Base-by-base conservation (phyloP, 148 eudicot genomes). In the Rhododendron henanense region DNA sequence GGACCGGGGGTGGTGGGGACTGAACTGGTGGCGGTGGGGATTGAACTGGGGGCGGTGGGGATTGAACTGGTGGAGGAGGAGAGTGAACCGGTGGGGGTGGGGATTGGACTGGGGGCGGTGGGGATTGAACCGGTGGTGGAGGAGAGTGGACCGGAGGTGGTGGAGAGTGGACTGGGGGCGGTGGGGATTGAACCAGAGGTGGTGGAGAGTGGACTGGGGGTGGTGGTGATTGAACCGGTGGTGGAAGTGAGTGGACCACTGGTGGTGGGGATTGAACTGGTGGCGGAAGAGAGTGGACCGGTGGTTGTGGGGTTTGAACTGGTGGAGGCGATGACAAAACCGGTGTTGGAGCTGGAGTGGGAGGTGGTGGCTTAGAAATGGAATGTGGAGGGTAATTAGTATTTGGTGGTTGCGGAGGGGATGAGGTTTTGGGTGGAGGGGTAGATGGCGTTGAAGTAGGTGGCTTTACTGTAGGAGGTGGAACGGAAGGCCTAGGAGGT, bases 51-150 rank as follows among this genome's bases (percentile, higher is more conserved):
- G 75, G 75, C 0, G 37, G 75, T 69, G 75, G 75, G 3, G 75
- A 69, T 3, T 25, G 37, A 0, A 69, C n/a, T 5, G 78, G 87
- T 0, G 88, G 78, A 14, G 88, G 84, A 0, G 87, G 83, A 0
- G 87, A 85, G 11, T 33, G n/a, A 1, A 55, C 78, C 0, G 86
- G 89, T 2, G 92, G 90, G 2, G 87, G 87, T 0, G 86, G 87
- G 0, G 90, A 88, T 10, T 50, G 18, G 1, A 82, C 79, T 0
- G 92, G 88, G 0, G 91, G 81, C 0, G 86, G 87, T 10, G 89
- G 86, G 2, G 86, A 87, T 10, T 35, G 55, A n/a, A 23, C 41
- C 0, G 84, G 84, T 9, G 89, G 81, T 1, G 87, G 87, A 0
- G 90, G 88, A 0, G 85, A 50, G 2, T 77, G 39, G 9, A 51